Evolutionary conservation across 2,329 filamentous ascomycete genomes (phyloP), one percentile per base, ranked within the genome.

Genomic region (Onygenales sp.): DNA sequence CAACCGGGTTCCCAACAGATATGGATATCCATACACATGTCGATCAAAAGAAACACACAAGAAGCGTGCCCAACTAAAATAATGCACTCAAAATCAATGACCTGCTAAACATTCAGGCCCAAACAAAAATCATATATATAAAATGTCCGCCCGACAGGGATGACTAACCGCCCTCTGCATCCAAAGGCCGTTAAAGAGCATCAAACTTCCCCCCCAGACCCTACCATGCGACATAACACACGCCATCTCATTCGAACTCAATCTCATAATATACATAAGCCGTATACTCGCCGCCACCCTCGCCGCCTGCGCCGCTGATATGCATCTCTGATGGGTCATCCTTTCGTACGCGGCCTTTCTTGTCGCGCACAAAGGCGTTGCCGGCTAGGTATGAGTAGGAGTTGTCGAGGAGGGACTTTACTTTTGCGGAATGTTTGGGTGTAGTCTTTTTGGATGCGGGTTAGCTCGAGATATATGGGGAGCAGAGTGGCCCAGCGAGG

Each of bases 211-310:
- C 21, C 33, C 3, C 43, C 8, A 42, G 10, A n/a, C 32, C 44
- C 8, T 27, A 27, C 32, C 32, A 14, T 9, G 5, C n/a, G 7
- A 42, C 21, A 21, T 9, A 17, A 17, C 11, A 11, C 17, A 27
- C 11, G 11, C 11, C 31, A 5, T 17, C 45, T 63, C 70, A 81
- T 62, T 74, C 71, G 60, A 97, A 83, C 66, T 93, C 88, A 67
- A 97, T 87, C 68, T 95, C 88, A 73, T 97, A 98, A 76, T 91
- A 96, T 66, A 97, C 93, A 72, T 94, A 98, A 42, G 93, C 86
- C 56, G 89, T 93, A 75, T 97, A 98, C 69, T 96, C 90, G 21
- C 17, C 47, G 61, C 81, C 78, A 52, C 84, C 85, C 14, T 82
- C 83, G 42, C 81, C 80, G 36, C 76, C 70, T 3, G 85, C 85